Evolutionary conservation across 2,329 filamentous ascomycete genomes (phyloP), one percentile per base, ranked within the genome.

Genomic region (Alternaria longipes): DNA sequence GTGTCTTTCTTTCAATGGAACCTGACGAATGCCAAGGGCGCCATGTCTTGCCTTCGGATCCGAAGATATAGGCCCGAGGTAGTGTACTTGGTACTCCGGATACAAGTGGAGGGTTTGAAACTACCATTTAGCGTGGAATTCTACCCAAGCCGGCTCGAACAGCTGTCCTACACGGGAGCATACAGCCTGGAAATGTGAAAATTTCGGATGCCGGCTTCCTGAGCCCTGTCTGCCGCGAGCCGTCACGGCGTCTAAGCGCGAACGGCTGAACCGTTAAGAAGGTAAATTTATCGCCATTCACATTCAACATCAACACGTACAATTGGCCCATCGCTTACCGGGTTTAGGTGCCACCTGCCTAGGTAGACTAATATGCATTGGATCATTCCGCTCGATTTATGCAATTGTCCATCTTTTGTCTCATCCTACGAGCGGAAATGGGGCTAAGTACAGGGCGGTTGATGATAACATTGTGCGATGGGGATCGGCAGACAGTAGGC

Each of bases 381-480:
- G 28, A 49, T 9, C 16, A 36, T 44, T 18, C 45, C 18, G 40
- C 51, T 51, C 42, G 52, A 56, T 46, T 51, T 24, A 60, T 56
- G 57, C 57, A 60, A 44, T 45, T 60, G 56, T 50, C 45, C 51
- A 47, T 38, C 30, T 54, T 59, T 61, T 49, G 45, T 53, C 28
- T 42, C 28, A 50, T 46, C 42, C 52, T 40, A 40, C 14, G 42
- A 51, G 26, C 26, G 16, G 28, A 30, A 38, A 54, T 55, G 24
- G 49, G 58, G 56, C 59, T 30, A 36, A 57, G 63, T 53, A 58
- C 52, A 61, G 55, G 63, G 63, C 57, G 42, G 54, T 40, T 22
- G 56, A 26, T 55, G 46, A 49, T 51, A 42, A 49, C 28, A 40
- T 46, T 53, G 52, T 38, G 30, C 30, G 47, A 30, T 45, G 46